phyloP scores from a whole-genome alignment of 1,284 basidiomycete genomes.

The Leccinum pachyderme region DNA sequence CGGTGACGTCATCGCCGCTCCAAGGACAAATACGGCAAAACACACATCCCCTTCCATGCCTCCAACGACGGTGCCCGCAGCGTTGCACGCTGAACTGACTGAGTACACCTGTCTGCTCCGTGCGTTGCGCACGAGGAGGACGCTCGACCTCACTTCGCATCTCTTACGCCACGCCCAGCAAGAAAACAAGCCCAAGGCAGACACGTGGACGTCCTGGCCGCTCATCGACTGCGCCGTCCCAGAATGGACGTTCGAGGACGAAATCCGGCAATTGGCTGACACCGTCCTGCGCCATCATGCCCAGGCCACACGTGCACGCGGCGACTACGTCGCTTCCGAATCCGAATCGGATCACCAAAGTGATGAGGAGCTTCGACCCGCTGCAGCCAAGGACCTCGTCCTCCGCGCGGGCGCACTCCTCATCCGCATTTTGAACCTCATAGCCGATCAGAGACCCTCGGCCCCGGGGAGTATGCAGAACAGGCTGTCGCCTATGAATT shows the following conservation, averaged over 20 bases:
- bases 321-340: background rate
- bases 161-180: conserved; percentile 21
- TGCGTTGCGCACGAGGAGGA: conserved; percentile 22
- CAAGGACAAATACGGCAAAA: conserved; percentile 17
- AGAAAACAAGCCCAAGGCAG: background rate
- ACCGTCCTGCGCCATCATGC: conserved; percentile 2
- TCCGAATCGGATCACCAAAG: conserved; percentile 13
- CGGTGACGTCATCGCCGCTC: conserved; percentile 16
- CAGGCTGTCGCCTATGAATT: conserved; percentile 30
- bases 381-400: conserved; percentile 14
- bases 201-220: conserved; percentile 31
- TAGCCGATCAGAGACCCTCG: conserved; percentile 28
- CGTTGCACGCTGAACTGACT: conserved; percentile 26
- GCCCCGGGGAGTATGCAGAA: conserved; percentile 35
- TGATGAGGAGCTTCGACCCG: conserved; percentile 5
- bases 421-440: conserved; percentile 22
- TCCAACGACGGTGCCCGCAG: conserved; percentile 13
- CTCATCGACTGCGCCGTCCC: conserved; percentile 31
- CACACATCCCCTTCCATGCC: background rate
- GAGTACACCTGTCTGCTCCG: conserved; percentile 28
- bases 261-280: conserved; percentile 22
- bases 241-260: conserved; percentile 30
- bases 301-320: background rate
- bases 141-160: conserved; percentile 31
- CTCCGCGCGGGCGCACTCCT: conserved; percentile 17